These are phyloP conservation scores for Erysimum cheiranthoides DNA, from an alignment of 345 rosid genomes.

Conservation along the genomic window DNA sequence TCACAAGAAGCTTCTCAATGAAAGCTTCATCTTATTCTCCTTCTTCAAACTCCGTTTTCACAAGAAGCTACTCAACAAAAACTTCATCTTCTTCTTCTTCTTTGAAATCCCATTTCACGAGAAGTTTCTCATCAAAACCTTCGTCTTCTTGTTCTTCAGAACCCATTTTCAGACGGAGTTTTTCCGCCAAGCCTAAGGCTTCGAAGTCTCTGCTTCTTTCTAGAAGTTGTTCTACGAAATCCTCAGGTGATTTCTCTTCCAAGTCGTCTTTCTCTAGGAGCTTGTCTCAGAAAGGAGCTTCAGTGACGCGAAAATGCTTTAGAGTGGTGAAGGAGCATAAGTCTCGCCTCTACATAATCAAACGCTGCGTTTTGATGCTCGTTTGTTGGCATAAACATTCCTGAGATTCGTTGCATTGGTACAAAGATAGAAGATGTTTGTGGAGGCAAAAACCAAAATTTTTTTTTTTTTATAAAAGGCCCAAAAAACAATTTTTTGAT, in stretches of 20 bases:
- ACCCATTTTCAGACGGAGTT: neutral
- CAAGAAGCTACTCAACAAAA: neutral
- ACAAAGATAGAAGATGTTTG: neutral
- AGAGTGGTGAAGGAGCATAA: neutral
- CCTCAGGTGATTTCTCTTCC: neutral
- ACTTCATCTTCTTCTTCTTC: neutral
- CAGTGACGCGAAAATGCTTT: neutral
- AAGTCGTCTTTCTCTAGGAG: conserved; percentile 2
- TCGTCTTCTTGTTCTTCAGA: conserved; percentile 4
- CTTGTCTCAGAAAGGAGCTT: conserved; percentile 15
- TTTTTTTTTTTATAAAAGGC: too few relatives aligned
- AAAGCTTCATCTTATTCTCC: neutral
- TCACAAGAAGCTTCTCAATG: conserved; percentile 2
- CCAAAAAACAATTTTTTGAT: too few relatives aligned
- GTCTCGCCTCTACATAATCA: conserved; percentile 6
- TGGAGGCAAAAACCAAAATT: neutral
- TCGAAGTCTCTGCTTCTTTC: neutral
- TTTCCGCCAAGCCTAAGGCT: neutral
- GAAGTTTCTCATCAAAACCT: neutral
- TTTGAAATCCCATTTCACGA: neutral
- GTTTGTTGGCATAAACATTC: conserved; percentile 24
- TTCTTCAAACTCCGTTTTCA: neutral
- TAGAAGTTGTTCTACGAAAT: conserved; percentile 2
- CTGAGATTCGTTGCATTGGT: neutral
- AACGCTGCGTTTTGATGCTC: conserved; percentile 16